Evolutionary conservation across 2,329 filamentous ascomycete genomes (phyloP), one percentile per base, ranked within the genome.

Genomic region (Cercospora sesami): DNA sequence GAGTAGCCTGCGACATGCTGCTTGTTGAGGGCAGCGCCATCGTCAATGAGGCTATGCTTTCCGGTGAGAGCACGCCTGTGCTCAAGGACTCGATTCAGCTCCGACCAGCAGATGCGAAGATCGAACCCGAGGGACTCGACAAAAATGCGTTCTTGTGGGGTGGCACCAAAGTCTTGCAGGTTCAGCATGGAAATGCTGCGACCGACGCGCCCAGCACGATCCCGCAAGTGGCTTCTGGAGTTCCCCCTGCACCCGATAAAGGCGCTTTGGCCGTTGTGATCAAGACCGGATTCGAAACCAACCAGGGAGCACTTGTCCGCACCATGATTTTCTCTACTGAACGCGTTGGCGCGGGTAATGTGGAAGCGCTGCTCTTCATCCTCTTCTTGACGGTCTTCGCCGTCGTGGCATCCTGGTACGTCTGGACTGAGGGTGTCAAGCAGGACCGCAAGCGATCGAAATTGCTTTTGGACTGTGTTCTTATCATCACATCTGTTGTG

Each of bases 261-360:
- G 95, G 95, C 63, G 95, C 94, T 39, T 87, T 98, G 84, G 95
- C 94, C 69, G 87, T 99, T 71, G 93, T 99, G 57, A 90, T 94
- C 77, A 98, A 97, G 86, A 99, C 95, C 64, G 95, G 95, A 12
- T 99, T 99, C 76, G 96, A 99, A 82, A 99, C 95, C 10, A 98
- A 94, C 66, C 96, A 99, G 81, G 95, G 95, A 71, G 97, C 93
- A 80, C 87, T 99, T 68, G 95, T 99, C 69, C 91, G 95, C 70
- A 99, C 95, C 73, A 99, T 99, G 95, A 99, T 99, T 77, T 99
- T 97, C 83, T 97, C 96, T 1, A 99, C 95, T 1, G 95, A 99
- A 81, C 93, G 94, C 73, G 94, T 99, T 26, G 98, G 94, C n/a
- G 95, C 95, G 74, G 97, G 97, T 83, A 98, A 99, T 77, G 90